Evolutionary conservation across 1,284 basidiomycete species (phyloP), one percentile per base, ranked within the genome.

Genomic region (Trametes polyzona): DNA sequence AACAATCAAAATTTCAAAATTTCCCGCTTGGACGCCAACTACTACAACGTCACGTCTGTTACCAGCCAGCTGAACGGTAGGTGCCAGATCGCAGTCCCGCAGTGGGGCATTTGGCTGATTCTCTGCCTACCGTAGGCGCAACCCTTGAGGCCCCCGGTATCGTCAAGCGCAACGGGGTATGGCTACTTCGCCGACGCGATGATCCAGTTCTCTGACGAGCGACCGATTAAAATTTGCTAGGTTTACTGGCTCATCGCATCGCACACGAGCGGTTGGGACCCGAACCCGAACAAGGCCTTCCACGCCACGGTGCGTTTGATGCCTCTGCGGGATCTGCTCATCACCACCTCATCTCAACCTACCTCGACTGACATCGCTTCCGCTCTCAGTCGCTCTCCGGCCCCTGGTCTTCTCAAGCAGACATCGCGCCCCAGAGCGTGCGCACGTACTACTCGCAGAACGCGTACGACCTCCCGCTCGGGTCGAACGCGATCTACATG

Each of bases 1-100:
- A 84, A 84, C 69, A 87, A 87, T 68, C 82, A 84, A 69, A 82
- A 86, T 67, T 86, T 86, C 76, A 87, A 87, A 76, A 84, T 87
- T 24, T 76, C 84, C 10, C 72, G 71, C 50, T 67, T 87, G 55
- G 81, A 83, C 61, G 62, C 76, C 4, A 77, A 86, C 65, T 87
- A 85, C 62, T 82, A 84, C 65, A 83, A 81, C 57, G 80, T 86
- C 19, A 75, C 76, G 1, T 71, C 78, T 6, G 75, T 81, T 57
- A 78, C 77, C 11, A 78, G 76, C 50, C 76, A 78, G 16, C 65
- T 84, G 47, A 67, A 73, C 52, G 79, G 83, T 82, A 48, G 12
- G 74, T 67, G 21, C 55, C 29, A 57, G 48, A 33, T 17, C 19
- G 32, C 35, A 42, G 27, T 2, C 21, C 2, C 35, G n/a, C 23